phyloP scores from a whole-genome alignment of 139 green algal genomes.

The Diplosphaera chodatii region DNA sequence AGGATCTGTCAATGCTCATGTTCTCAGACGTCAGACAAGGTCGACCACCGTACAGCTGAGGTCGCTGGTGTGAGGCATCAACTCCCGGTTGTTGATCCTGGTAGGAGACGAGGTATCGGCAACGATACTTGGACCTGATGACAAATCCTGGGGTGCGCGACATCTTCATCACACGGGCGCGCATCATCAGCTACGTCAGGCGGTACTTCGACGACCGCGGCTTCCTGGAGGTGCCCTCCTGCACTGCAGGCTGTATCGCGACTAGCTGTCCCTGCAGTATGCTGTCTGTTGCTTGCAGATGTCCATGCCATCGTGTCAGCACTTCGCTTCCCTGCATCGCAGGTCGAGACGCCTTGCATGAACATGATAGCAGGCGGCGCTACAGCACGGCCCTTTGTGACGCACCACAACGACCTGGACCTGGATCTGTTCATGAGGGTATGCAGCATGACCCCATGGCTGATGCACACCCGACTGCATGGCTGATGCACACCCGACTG shows the following conservation, averaged over 20 bases:
- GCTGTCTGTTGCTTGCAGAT: no score
- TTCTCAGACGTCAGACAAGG: no score
- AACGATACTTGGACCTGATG: constrained; percentile 97
- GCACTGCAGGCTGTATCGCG: not conserved
- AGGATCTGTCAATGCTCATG: no score
- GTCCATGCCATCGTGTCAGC: no score
- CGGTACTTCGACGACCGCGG: constrained; percentile 80
- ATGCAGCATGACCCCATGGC: no score
- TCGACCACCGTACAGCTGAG: no score
- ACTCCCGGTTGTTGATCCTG: not conserved
- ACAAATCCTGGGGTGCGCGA: constrained; percentile 67
- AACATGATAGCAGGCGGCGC: constrained; percentile 90
- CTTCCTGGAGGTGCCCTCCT: constrained; percentile 81
- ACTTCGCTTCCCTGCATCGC: not conserved
- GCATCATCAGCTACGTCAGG: constrained; percentile 85
- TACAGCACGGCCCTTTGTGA: constrained; percentile 92
- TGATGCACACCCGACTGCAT: no score
- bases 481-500: no score
- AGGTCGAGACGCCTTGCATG: constrained; percentile 89
- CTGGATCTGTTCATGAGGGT: constrained; percentile 96
- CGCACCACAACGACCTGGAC: constrained; percentile 98
- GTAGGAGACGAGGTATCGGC: constrained; percentile 93
- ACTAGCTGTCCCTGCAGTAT: no score
- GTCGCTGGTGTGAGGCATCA: not conserved
- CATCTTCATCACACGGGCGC: constrained; percentile 78